Evolutionary conservation across 805 yeast genomes (phyloP).

Genomic region (Yarrowia hollandica): DNA sequence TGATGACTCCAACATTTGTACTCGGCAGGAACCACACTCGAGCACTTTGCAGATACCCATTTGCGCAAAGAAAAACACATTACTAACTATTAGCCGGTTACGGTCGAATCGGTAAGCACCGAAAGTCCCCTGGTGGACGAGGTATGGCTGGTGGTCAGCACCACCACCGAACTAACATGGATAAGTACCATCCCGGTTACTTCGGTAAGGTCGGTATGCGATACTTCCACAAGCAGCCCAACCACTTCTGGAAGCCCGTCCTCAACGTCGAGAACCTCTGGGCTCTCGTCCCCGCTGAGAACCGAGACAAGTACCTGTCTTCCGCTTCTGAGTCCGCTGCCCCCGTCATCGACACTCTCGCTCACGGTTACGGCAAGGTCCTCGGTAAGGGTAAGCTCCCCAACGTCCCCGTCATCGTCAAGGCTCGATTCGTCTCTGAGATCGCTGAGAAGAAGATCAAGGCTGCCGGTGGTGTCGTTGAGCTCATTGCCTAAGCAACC

Average conservation of each 20-base stretch:
- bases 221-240: constrained; percentile 94
- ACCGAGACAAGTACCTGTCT: constrained; percentile 91
- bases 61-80: not conserved
- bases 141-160: constrained; percentile 99
- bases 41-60: not conserved
- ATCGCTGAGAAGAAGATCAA: constrained; percentile 99
- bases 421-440: constrained; percentile 98
- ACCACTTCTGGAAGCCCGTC: constrained; percentile 97
- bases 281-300: constrained; percentile 91
- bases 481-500: constrained; percentile 83
- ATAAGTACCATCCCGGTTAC: constrained; percentile 99
- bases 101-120: constrained; percentile 99
- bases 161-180: constrained; percentile 99
- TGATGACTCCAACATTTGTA: too few relatives aligned
- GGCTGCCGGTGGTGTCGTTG: constrained; percentile 99
- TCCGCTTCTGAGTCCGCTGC: constrained; percentile 85
- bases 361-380: constrained; percentile 99
- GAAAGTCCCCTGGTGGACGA: constrained; percentile 99
- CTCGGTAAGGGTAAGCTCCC: constrained; percentile 99
- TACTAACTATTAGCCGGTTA: constrained; percentile 80
- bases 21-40: constrained; percentile 3
- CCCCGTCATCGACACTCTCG: constrained; percentile 98
- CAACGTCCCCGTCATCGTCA: constrained; percentile 96
- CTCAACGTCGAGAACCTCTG: constrained; percentile 98
- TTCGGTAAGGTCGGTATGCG: constrained; percentile 99